Evolutionary conservation across 805 yeast genomes (phyloP).

Genomic region (Tetrapisispora namnaoensis): DNA sequence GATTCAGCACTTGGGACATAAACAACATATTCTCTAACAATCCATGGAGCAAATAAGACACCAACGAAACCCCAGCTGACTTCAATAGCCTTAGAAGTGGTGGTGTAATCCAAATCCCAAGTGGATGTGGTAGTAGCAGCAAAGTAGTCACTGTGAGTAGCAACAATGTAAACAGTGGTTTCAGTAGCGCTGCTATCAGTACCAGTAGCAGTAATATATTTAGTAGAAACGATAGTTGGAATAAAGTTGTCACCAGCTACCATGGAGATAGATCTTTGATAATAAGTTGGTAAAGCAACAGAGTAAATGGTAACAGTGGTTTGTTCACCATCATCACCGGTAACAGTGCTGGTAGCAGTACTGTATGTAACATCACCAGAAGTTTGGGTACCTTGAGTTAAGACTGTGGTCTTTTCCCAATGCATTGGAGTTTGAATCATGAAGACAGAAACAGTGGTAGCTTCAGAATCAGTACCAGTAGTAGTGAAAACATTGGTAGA

Average conservation of each 20-base stretch:
- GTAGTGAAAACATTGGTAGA: slow-evolving; percentile 2
- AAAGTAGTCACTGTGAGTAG: not conserved
- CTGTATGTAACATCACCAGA: not conserved
- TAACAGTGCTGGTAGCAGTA: not conserved
- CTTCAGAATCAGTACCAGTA: slow-evolving; percentile 2
- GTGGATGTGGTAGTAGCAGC: slow-evolving; percentile 1
- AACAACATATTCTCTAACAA: not conserved
- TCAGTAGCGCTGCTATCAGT: not conserved
- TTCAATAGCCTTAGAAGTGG: not conserved
- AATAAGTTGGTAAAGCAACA: slow-evolving; percentile 1
- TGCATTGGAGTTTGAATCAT: not conserved
- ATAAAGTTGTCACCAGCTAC: not conserved
- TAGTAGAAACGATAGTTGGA: not conserved
- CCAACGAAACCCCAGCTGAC: slow-evolving; percentile 2
- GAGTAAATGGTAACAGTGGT: slow-evolving; percentile 1
- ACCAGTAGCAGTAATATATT: not conserved
- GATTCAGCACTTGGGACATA: not conserved
- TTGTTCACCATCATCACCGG: not conserved
- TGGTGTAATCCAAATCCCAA: slow-evolving; percentile 1
- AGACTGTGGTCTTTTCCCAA: not conserved
- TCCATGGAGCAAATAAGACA: slow-evolving; percentile 2
- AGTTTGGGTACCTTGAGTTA: slow-evolving; percentile 3
- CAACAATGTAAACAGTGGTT: slow-evolving; percentile 2
- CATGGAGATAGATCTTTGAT: not conserved
- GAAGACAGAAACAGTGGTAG: slow-evolving; percentile 2